Base-by-base conservation (phyloP, 768 basidiomycete species). In the Trametes meyenii region DNA sequence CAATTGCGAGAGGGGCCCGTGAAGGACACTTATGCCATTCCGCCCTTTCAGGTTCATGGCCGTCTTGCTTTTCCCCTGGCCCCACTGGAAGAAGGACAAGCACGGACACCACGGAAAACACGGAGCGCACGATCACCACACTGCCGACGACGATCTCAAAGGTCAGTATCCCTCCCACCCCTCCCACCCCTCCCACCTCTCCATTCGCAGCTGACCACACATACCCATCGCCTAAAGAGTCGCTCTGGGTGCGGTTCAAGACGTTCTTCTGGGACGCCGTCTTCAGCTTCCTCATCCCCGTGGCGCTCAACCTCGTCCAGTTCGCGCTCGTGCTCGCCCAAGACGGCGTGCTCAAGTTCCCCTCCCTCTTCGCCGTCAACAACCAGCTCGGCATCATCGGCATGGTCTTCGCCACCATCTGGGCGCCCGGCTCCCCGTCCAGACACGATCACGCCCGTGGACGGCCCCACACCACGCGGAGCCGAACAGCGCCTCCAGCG, bases 271-370 rank as follows among this genome's bases (percentile, higher is more conserved):
- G 70, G 40, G 74, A 78, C 58, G 72, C 75, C 0, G 51, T 73
- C 17, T 69, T 73, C 1, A 78, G 76, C 61, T 78, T 78, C 66
- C 68, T 78, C 50, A 73, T 78, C 63, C 78, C 77, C n/a, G 69
- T 71, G 24, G 52, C 77, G n/a, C 68, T 78, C 65, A 71, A 70
- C 63, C 60, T 78, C 44, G 71, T 69, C 24, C 71, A 75, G 45
- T 64, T 78, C 53, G 62, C 73, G 19, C n/a, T 55, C 48, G 23
- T 50, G 14, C 55, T 50, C 49, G 7, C 2, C 39, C 53, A 55
- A 35, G 5, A 35, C 50, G 49, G 55, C 40, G 48, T 61, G 40
- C 33, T 57, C 49, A 11, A 46, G 26, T 43, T 38, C 33, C 21
- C 38, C n/a, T 51, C 50, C 61, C 17, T 62, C 49, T 21, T 36